Conservation (phyloP, 495 filamentous ascomycete genomes). For the Tetracladium setigerum region DNA sequence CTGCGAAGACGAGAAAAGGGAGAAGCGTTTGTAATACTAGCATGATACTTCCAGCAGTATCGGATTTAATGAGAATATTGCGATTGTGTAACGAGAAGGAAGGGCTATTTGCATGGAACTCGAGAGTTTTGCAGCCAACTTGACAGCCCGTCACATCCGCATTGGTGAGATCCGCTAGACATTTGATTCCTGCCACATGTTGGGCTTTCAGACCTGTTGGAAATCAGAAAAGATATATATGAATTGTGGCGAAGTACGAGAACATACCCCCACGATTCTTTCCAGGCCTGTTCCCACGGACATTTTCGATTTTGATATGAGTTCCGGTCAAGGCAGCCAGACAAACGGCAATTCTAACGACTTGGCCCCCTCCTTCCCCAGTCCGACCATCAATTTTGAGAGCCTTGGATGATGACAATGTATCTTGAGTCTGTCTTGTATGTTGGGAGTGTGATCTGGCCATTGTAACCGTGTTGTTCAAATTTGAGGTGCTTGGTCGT, state of each 20-base stretch:
- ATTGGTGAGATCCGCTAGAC: constrained; percentile 54
- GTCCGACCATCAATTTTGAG: constrained; percentile 56
- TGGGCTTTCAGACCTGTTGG: constrained; percentile 64
- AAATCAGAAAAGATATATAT: constrained; percentile 8
- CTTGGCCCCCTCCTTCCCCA: constrained; percentile 81
- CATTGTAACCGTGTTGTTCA: no score
- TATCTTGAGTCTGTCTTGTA: no score
- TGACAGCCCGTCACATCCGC: constrained; percentile 48
- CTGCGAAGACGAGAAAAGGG: constrained; percentile 60
- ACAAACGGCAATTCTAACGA: constrained; percentile 64
- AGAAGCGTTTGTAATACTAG: constrained; percentile 80
- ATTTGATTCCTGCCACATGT: constrained; percentile 61
- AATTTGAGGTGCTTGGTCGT: no score
- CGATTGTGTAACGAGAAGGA: constrained; percentile 30
- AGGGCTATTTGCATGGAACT: constrained; percentile 37
- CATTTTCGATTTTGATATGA: constrained; percentile 58
- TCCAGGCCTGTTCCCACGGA: constrained; percentile 57
- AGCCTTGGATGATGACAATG: background rate
- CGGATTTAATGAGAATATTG: constrained; percentile 35
- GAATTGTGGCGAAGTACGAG: constrained; percentile 7
- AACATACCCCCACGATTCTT: constrained; percentile 32
- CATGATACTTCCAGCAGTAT: constrained; percentile 45
- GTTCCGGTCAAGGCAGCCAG: constrained; percentile 59
- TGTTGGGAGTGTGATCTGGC: no score
- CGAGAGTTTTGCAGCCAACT: constrained; percentile 46